phyloP scores from a whole-genome alignment of 371 early-diverging fungal species.

The Mortierella sp. region DNA sequence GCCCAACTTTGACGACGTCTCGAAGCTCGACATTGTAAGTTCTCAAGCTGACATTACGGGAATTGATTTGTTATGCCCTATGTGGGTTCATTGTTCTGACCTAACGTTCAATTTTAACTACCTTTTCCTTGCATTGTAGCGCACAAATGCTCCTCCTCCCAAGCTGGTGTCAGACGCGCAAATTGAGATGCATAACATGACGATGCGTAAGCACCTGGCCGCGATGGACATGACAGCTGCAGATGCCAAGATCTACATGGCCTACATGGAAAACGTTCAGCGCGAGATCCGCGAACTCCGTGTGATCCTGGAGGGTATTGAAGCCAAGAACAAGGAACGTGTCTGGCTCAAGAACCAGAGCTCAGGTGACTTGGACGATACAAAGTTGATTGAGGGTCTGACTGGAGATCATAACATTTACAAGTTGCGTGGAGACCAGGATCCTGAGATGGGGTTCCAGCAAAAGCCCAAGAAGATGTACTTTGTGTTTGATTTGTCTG shows the following conservation, averaged over 20 bases:
- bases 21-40: slow-evolving; percentile 73
- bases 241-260: slow-evolving; percentile 74
- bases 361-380: slow-evolving; percentile 89
- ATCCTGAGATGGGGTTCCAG: slow-evolving; percentile 79
- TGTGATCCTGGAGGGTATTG: slow-evolving; percentile 83
- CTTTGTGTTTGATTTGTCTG: slow-evolving; percentile 87
- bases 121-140: slow-evolving; percentile 14
- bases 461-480: slow-evolving; percentile 85
- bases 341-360: slow-evolving; percentile 89
- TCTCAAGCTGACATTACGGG: neutral
- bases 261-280: slow-evolving; percentile 73
- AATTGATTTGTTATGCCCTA: neutral
- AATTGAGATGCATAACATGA: slow-evolving; percentile 78
- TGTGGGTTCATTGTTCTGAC: no score
- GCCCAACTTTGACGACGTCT: slow-evolving; percentile 76
- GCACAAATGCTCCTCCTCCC: slow-evolving; percentile 59
- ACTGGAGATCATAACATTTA: slow-evolving; percentile 87
- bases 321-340: slow-evolving; percentile 87
- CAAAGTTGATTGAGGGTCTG: slow-evolving; percentile 85
- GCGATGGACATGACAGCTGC: slow-evolving; percentile 82
- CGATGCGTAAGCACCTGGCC: slow-evolving; percentile 72
- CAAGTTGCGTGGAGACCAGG: slow-evolving; percentile 85
- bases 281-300: slow-evolving; percentile 84
- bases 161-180: slow-evolving; percentile 56
- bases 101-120: neutral